Evolutionary conservation across 441 rosid species (phyloP), one percentile per base, ranked within the genome.

Genomic region (Mallotus japonicus): DNA sequence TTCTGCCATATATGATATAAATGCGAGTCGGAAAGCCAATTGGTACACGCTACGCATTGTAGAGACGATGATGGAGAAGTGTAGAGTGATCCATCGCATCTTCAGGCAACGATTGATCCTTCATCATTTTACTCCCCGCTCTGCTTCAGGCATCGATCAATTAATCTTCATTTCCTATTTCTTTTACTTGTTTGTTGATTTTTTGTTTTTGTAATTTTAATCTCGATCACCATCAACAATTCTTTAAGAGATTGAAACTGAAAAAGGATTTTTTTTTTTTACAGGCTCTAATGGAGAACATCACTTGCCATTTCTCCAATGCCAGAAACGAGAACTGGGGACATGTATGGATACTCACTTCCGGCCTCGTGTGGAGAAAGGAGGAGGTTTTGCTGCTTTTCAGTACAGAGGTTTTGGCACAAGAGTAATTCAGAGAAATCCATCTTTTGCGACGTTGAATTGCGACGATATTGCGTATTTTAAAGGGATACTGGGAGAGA

Each of bases 401-500:
- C 88, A 76, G 72, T 50, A 37, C 56, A 85, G 84, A 74, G 73
- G 66, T 74, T 88, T 84, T 79, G 89, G 90, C 47, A 77, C 79
- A 8, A 19, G 69, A 66, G 4, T 54, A 6, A 77, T 86, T 56
- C 74, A 86, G 83, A 83, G 97, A 79, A 91, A 82, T 79, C 83
- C 95, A 13, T 81, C 83, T 70, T 95, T 91, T 80, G 78, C 92
- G 19, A 84, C 81, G 0, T 77, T 95, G 85, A 84, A 84, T 80
- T 79, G 84, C 0, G 90, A 87, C 56, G 96, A 92, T 62, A 69
- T 89, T 55, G 80, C 86, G 70, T 85, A 83, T 75, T 92, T 95
- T 64, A 91, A 77, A 84, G 80, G 81, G 50, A 71, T 91, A 15
- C 67, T 95, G 56, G 95, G 97, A 46, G 97, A 87, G 34, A 92